Percentiles rank a stretch among this genome's conserved stretches.
phyloP scores from a whole-genome alignment of 768 basidiomycete genomes.

The Boletellus sp. region DNA sequence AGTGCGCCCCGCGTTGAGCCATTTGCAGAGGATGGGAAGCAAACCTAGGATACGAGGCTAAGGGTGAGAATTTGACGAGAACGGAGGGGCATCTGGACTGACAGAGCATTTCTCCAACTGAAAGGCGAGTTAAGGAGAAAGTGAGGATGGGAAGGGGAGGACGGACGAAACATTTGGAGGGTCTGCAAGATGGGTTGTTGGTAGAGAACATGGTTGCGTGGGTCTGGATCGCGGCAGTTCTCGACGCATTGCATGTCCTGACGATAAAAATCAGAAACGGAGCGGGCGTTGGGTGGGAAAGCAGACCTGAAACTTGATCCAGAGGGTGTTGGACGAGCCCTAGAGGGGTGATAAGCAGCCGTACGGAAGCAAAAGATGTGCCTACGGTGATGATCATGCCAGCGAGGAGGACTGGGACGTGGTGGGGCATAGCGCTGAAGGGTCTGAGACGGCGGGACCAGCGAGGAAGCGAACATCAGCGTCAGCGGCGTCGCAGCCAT shows the following conservation, averaged over 20 bases:
- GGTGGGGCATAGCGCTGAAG: too few relatives aligned
- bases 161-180: constrained; percentile 84
- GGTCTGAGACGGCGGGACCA: too few relatives aligned
- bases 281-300: not conserved
- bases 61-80: constrained; percentile 16
- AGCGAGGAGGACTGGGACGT: too few relatives aligned
- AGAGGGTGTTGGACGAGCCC: constrained; percentile 79
- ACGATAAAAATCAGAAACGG: constrained; percentile 4
- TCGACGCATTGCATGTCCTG: constrained; percentile 99
- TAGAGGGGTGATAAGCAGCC: constrained; percentile 20
- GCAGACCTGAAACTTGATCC: constrained; percentile 77
- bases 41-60: constrained; percentile 54
- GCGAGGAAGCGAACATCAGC: too few relatives aligned
- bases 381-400: too few relatives aligned
- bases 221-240: constrained; percentile 73
- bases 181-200: constrained; percentile 96
- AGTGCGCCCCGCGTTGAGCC: constrained; percentile 48
- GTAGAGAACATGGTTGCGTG: constrained; percentile 63
- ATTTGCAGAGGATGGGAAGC: constrained; percentile 75
- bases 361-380: too few relatives aligned
- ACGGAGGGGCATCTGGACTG: constrained; percentile 34
- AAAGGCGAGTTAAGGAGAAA: constrained; percentile 33
- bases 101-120: constrained; percentile 95
- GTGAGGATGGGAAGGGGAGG: constrained; percentile 12
- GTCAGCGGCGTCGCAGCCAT: too few relatives aligned